Percentiles rank a stretch among this genome's conserved stretches.
Conservation (phyloP, 148 eudicot genomes). For the Polygonum maritimum region DNA sequence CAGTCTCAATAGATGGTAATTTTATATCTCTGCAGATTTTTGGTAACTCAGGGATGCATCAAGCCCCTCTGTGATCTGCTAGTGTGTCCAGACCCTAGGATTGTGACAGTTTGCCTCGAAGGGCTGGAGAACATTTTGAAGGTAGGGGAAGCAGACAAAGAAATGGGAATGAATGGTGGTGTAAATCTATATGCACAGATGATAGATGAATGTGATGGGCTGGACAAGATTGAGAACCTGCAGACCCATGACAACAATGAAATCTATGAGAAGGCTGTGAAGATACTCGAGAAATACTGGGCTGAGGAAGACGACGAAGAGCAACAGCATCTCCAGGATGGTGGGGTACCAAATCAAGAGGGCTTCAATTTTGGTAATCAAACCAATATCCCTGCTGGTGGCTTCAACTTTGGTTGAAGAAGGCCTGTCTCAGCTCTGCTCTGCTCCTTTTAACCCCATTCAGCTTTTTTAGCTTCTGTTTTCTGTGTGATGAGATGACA, state of each 20-base stretch:
- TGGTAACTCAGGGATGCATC: conserved; percentile 67
- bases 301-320: conserved; percentile 57
- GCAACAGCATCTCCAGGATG: conserved; percentile 32
- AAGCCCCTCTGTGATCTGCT: conserved; percentile 80
- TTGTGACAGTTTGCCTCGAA: conserved; percentile 73
- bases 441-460: neutral
- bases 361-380: conserved; percentile 48
- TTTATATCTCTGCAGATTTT: conserved; percentile 33
- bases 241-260: conserved; percentile 72
- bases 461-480: conserved; percentile 3
- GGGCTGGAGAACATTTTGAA: conserved; percentile 81
- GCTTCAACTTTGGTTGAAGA: conserved; percentile 44
- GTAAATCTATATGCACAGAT: conserved; percentile 59
- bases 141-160: conserved; percentile 77
- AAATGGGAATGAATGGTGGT: conserved; percentile 43
- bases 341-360: conserved; percentile 26
- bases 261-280: conserved; percentile 72
- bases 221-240: conserved; percentile 71
- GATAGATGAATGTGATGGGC: conserved; percentile 68
- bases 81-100: conserved; percentile 72
- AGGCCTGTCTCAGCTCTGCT: neutral
- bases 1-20: neutral
- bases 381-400: conserved; percentile 45
- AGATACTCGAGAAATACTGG: conserved; percentile 72
- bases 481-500: neutral